Conservation (phyloP, 805 yeast genomes). For the Saccharomyces cerevisiae region DNA sequence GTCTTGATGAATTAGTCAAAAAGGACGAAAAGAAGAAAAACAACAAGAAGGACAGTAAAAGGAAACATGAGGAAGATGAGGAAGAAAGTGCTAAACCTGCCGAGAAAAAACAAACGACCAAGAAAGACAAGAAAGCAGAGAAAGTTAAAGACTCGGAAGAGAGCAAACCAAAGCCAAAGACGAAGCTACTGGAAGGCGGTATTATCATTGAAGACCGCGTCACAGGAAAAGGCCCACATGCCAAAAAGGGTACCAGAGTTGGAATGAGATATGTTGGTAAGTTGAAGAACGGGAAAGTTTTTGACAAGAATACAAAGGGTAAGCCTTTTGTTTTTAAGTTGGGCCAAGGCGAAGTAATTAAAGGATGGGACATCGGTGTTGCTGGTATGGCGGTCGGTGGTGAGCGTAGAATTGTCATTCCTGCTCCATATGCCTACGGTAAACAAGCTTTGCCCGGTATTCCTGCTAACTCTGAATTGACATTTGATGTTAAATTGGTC, state of each 20-base stretch:
- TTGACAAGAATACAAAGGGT: slow-evolving; percentile 95
- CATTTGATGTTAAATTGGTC: slow-evolving; percentile 91
- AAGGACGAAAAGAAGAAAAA: slow-evolving; percentile 41
- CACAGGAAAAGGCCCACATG: slow-evolving; percentile 77
- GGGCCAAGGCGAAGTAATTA: slow-evolving; percentile 97
- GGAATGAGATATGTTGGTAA: slow-evolving; percentile 98
- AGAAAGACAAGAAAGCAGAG: slow-evolving; percentile 67
- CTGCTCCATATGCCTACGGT: slow-evolving; percentile 96
- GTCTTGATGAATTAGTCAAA: slow-evolving; percentile 66
- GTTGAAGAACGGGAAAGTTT: slow-evolving; percentile 90
- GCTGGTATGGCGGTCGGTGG: slow-evolving; percentile 98
- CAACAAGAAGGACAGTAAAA: slow-evolving; percentile 29
- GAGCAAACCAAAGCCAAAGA: slow-evolving; percentile 80
- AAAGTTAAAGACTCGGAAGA: slow-evolving; percentile 88
- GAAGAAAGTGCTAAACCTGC: slow-evolving; percentile 19
- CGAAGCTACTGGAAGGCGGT: slow-evolving; percentile 86
- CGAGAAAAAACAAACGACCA: slow-evolving; percentile 28
- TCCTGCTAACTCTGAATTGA: slow-evolving; percentile 94
- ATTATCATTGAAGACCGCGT: slow-evolving; percentile 88
- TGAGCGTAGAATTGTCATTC: slow-evolving; percentile 94
- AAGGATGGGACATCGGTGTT: slow-evolving; percentile 98
- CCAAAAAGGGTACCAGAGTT: slow-evolving; percentile 82
- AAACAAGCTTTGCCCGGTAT: slow-evolving; percentile 90
- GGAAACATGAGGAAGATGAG: slow-evolving; percentile 27
- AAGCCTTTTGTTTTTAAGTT: slow-evolving; percentile 87